Evolutionary conservation across 192 early-diverging fungal species (phyloP).

Genomic region (Backusella sp.): DNA sequence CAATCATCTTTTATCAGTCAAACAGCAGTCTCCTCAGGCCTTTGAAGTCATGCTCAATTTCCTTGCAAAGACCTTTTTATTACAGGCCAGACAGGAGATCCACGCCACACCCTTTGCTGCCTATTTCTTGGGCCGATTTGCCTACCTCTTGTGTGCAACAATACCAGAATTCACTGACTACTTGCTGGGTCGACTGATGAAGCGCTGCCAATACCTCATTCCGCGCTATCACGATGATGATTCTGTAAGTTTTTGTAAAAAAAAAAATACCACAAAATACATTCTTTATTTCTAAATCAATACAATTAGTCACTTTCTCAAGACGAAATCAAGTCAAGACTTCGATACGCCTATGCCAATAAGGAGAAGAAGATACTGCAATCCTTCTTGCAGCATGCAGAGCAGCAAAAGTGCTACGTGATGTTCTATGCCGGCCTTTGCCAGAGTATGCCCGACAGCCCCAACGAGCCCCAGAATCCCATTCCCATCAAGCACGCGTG

Average conservation of each 20-base stretch:
- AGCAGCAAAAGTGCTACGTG: slow-evolving; percentile 65
- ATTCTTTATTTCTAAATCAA: not conserved
- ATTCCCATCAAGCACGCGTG: slow-evolving; percentile 62
- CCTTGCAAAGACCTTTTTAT: slow-evolving; percentile 51
- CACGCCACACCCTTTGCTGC: slow-evolving; percentile 56
- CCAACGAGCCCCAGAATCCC: slow-evolving; percentile 38
- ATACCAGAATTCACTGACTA: slow-evolving; percentile 60
- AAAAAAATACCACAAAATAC: too few species aligned
- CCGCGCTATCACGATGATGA: slow-evolving; percentile 57
- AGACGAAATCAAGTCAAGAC: slow-evolving; percentile 26
- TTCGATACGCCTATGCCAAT: slow-evolving; percentile 41
- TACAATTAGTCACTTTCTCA: slow-evolving; percentile 39
- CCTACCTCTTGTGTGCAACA: slow-evolving; percentile 52
- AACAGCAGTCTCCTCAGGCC: slow-evolving; percentile 18
- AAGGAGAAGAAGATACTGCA: slow-evolving; percentile 45
- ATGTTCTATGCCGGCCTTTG: slow-evolving; percentile 69
- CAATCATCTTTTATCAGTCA: not conserved
- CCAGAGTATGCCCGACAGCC: slow-evolving; percentile 43
- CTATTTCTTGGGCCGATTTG: slow-evolving; percentile 64
- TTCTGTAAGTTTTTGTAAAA: slow-evolving; percentile 39
- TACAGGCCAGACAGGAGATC: slow-evolving; percentile 72
- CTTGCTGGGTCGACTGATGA: slow-evolving; percentile 62
- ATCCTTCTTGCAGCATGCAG: slow-evolving; percentile 57
- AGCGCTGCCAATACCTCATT: slow-evolving; percentile 68
- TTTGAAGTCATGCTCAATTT: slow-evolving; percentile 51